Conservation (phyloP, 441 rosid species). For the Macaranga tanarius region DNA sequence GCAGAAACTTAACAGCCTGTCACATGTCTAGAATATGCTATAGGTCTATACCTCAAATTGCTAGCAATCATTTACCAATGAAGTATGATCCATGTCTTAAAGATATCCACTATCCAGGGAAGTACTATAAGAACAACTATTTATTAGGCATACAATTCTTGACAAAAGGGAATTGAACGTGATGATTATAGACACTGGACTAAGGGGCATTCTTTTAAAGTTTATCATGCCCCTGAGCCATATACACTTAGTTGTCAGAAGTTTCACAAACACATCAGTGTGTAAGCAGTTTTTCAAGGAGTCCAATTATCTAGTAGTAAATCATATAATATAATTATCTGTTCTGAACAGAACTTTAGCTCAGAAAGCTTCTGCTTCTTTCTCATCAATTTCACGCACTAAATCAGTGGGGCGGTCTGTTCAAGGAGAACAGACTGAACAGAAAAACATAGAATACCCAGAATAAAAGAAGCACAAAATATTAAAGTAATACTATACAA, state of each 20-base stretch:
- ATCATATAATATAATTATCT: background rate
- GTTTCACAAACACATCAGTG: background rate
- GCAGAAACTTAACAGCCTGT: background rate
- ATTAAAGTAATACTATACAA: conserved; percentile 5
- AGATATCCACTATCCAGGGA: background rate
- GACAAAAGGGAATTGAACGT: background rate
- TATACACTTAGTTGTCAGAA: background rate
- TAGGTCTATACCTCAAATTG: background rate
- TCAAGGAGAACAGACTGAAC: background rate
- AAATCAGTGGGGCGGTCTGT: background rate
- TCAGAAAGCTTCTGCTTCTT: background rate
- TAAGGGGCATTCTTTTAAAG: background rate
- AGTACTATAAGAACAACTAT: background rate
- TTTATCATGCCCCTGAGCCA: background rate
- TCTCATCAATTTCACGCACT: background rate
- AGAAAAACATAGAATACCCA: background rate
- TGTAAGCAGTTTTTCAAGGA: background rate
- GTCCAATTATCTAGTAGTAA: background rate
- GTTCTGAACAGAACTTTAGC: background rate
- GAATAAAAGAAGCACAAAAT: background rate
- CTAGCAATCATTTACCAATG: background rate
- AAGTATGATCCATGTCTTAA: background rate
- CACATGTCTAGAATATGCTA: background rate
- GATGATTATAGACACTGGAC: background rate
- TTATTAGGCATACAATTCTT: background rate